These are phyloP conservation scores for Monosporascus sp. DNA, from an alignment of 2,329 filamentous ascomycete genomes.

Conservation along the genomic window DNA sequence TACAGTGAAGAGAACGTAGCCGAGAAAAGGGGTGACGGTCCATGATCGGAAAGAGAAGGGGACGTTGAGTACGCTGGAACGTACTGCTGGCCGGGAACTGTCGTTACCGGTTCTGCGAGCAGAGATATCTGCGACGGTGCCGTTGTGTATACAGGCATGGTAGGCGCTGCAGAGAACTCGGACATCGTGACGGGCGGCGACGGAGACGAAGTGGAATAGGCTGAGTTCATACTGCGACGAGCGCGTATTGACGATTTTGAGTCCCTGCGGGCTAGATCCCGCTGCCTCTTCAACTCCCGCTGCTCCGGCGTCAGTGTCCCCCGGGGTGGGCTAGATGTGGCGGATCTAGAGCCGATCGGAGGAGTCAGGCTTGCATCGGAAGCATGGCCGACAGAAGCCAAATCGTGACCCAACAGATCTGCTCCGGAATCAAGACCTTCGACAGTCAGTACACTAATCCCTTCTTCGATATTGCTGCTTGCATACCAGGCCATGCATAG, in stretches of 20 bases:
- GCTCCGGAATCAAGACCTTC: slow-evolving; percentile 31
- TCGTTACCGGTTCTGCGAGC: slow-evolving; percentile 43
- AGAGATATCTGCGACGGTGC: slow-evolving; percentile 46
- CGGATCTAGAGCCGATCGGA: slow-evolving; percentile 44
- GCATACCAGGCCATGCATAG: slow-evolving; percentile 47
- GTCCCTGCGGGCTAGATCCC: slow-evolving; percentile 54
- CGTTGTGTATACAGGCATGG: slow-evolving; percentile 47
- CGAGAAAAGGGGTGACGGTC: slow-evolving; percentile 23
- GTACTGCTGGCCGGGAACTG: slow-evolving; percentile 39
- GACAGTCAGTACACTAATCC: slow-evolving; percentile 1
- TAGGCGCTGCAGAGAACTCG: slow-evolving; percentile 37
- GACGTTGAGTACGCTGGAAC: slow-evolving; percentile 44
- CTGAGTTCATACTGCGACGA: slow-evolving; percentile 43
- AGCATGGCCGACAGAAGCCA: slow-evolving; percentile 39
- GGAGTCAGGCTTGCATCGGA: slow-evolving; percentile 50
- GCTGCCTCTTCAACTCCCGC: slow-evolving; percentile 57
- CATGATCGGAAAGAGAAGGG: slow-evolving; percentile 40
- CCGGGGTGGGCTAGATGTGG: slow-evolving; percentile 55
- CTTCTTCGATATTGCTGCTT: slow-evolving; percentile 11
- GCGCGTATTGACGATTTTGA: slow-evolving; percentile 49
- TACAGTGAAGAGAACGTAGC: slow-evolving; percentile 25
- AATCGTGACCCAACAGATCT: slow-evolving; percentile 39
- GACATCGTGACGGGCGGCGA: slow-evolving; percentile 39
- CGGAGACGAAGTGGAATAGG: slow-evolving; percentile 25
- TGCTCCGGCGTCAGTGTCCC: slow-evolving; percentile 53